A percentile compares a stretch with the other conserved stretches of the same genome.
Conservation (phyloP, 2,329 filamentous ascomycete species). For the Plenodomus lindquistii region DNA sequence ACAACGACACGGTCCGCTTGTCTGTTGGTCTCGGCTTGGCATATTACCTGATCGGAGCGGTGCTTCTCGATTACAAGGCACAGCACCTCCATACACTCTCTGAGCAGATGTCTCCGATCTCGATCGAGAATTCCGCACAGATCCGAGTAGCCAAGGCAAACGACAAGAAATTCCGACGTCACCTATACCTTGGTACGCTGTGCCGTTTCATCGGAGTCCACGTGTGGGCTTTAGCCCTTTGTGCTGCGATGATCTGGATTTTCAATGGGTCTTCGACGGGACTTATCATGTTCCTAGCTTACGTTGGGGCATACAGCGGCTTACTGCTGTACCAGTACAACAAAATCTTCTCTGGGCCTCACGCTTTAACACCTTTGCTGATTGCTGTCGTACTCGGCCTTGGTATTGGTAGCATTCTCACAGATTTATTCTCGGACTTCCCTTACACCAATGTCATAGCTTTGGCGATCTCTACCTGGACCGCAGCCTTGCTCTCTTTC, state of each 20-base stretch:
- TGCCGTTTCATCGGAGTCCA: constrained; percentile 56
- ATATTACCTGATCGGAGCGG: constrained; percentile 61
- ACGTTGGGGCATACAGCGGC: constrained; percentile 56
- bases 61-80: constrained; percentile 60
- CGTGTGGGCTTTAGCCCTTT: constrained; percentile 57
- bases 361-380: constrained; percentile 54
- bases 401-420: constrained; percentile 52
- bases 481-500: constrained; percentile 54
- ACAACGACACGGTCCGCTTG: constrained; percentile 47
- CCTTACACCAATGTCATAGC: constrained; percentile 54
- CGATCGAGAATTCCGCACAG: constrained; percentile 47
- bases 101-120: constrained; percentile 47
- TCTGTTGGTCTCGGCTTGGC: constrained; percentile 60
- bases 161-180: constrained; percentile 52
- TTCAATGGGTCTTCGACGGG: constrained; percentile 51
- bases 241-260: constrained; percentile 56
- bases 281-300: constrained; percentile 55
- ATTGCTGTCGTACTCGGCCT: constrained; percentile 53
- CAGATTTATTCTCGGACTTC: constrained; percentile 45
- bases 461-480: constrained; percentile 57
- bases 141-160: constrained; percentile 52
- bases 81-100: constrained; percentile 54
- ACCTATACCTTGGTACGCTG: constrained; percentile 57
- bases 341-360: constrained; percentile 56
- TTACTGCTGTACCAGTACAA: constrained; percentile 56